Percentiles rank a stretch among this genome's conserved stretches.
Evolutionary conservation across 2,329 filamentous ascomycete genomes (phyloP).

Genomic region (Verticillium alfalfae): DNA sequence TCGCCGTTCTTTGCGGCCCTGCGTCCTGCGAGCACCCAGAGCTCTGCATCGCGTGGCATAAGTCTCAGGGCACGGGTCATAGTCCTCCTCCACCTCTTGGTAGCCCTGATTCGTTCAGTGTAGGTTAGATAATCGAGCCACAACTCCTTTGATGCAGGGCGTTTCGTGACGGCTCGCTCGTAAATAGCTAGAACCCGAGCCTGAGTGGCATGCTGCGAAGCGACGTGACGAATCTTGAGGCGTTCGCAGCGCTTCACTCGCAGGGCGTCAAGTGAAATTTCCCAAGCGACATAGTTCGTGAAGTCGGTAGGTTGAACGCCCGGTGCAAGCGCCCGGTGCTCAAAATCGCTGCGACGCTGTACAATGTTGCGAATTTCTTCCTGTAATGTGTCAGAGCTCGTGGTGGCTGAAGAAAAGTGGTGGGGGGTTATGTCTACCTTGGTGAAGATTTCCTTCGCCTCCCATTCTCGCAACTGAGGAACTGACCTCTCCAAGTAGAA

Average conservation of each 20-base stretch:
- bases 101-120: constrained; percentile 61
- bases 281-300: constrained; percentile 74
- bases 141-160: constrained; percentile 72
- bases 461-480: constrained; percentile 86
- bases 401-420: not conserved
- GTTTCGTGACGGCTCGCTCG: constrained; percentile 78
- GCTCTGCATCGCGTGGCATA: constrained; percentile 73
- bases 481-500: constrained; percentile 92
- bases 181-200: constrained; percentile 84
- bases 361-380: constrained; percentile 88
- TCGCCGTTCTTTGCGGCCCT: constrained; percentile 75
- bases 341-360: constrained; percentile 85
- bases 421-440: constrained; percentile 44
- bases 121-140: constrained; percentile 92
- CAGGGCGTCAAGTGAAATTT: constrained; percentile 65
- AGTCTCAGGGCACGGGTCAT: constrained; percentile 70
- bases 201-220: constrained; percentile 66
- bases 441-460: constrained; percentile 85
- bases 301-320: constrained; percentile 74
- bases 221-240: constrained; percentile 64
- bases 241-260: constrained; percentile 79
- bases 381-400: constrained; percentile 31
- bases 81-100: constrained; percentile 59
- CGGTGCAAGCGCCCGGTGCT: constrained; percentile 82
- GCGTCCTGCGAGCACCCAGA: constrained; percentile 84